A percentile compares a stretch with the other conserved stretches of the same genome.
These are phyloP conservation scores for Cantharellus anzutake DNA, from an alignment of 768 basidiomycete genomes.

Conservation along the genomic window DNA sequence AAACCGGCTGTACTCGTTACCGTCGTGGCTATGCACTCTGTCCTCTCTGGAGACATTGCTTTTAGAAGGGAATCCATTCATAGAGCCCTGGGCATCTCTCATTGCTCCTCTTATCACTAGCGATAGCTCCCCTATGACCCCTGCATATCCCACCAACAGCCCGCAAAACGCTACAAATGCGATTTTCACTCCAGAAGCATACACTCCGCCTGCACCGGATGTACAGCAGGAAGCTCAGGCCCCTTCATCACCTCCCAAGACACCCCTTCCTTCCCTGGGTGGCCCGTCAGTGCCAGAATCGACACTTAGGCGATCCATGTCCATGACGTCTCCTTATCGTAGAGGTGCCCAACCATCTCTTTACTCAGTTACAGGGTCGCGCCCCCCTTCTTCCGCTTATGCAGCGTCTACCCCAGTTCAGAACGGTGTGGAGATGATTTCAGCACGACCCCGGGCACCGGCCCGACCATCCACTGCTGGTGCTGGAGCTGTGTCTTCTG, in stretches of 20 bases:
- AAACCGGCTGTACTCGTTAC: slow-evolving; percentile 75
- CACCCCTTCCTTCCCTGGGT: not conserved
- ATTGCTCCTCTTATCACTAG: slow-evolving; percentile 52
- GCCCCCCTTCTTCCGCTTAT: not conserved
- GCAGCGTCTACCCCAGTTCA: not conserved
- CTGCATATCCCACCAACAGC: slow-evolving; percentile 3
- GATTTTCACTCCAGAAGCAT: not conserved
- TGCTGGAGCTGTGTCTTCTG: not conserved
- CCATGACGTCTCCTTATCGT: not conserved
- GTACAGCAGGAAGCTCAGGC: not conserved
- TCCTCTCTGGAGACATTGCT: slow-evolving; percentile 65
- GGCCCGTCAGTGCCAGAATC: not conserved
- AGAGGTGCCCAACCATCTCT: not conserved
- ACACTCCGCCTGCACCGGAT: not conserved
- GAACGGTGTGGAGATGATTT: not conserved
- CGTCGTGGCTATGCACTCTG: slow-evolving; percentile 91
- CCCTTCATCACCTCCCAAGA: not conserved
- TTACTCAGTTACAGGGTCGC: not conserved
- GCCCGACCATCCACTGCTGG: slow-evolving; percentile 26
- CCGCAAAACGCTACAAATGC: slow-evolving; percentile 13
- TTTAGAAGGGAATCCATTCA: slow-evolving; percentile 93
- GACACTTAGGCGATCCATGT: not conserved
- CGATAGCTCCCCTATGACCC: not conserved
- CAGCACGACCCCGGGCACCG: slow-evolving; percentile 26
- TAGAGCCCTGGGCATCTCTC: slow-evolving; percentile 79